Evolutionary conservation across 2,329 filamentous ascomycete genomes (phyloP).

Genomic region (Colletotrichum filicis): DNA sequence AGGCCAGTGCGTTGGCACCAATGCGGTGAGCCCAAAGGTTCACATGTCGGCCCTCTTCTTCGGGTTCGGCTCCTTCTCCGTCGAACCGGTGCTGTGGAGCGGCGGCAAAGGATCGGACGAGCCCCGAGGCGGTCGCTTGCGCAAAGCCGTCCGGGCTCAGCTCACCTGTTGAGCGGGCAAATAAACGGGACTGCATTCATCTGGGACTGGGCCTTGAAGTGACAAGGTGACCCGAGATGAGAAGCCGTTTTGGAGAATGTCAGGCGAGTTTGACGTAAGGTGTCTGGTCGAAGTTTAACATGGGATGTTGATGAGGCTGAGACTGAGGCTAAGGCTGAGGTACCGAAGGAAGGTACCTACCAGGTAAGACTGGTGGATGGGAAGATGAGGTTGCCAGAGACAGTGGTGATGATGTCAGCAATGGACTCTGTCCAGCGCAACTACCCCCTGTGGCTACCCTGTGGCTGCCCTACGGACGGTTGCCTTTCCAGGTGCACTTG

Average conservation of each 20-base stretch:
- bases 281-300: neutral
- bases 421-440: neutral
- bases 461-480: neutral
- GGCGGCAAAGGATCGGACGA: conserved; percentile 76
- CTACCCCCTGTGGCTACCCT: neutral
- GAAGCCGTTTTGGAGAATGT: no score
- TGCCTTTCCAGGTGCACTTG: neutral
- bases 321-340: no score
- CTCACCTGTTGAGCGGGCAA: conserved; percentile 80
- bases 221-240: neutral
- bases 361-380: no score
- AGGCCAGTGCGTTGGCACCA: conserved; percentile 81
- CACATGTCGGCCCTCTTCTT: conserved; percentile 27
- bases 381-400: neutral
- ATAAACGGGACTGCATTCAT: conserved; percentile 79
- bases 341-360: no score
- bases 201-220: conserved; percentile 27
- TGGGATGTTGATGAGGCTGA: neutral
- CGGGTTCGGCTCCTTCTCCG: conserved; percentile 52
- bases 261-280: neutral
- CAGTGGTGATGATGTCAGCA: conserved; percentile 13
- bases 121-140: conserved; percentile 70
- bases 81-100: conserved; percentile 77
- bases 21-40: conserved; percentile 75
- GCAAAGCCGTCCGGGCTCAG: conserved; percentile 72